Conservation (phyloP, 192 early-diverging fungal genomes). For the Linnemannia exigua region DNA sequence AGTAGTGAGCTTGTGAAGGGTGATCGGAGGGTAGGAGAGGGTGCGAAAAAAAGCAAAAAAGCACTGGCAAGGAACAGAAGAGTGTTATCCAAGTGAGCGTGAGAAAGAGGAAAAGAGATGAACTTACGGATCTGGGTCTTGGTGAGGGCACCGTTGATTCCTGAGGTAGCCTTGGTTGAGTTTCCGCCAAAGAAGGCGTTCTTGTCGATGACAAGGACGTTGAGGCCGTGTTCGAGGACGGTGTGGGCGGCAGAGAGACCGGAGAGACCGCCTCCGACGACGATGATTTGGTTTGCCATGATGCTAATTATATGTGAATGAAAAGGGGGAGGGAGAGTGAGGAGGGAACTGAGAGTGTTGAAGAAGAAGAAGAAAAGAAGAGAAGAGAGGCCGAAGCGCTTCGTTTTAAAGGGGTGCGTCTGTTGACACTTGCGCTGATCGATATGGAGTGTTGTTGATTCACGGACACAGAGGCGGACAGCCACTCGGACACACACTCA, state of each 20-base stretch:
- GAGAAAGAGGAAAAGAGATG: neutral
- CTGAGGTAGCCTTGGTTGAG: conserved; percentile 98
- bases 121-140: conserved; percentile 78
- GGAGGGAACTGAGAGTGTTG: conserved; percentile 6
- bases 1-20: neutral
- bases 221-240: conserved; percentile 85
- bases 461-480: too few species aligned
- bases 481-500: neutral
- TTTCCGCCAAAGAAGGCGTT: conserved; percentile 95
- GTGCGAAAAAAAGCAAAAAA: neutral
- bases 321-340: neutral
- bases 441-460: neutral
- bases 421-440: neutral
- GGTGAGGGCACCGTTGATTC: conserved; percentile 96
- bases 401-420: conserved; percentile 1
- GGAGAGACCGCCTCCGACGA: conserved; percentile 93
- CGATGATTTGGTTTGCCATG: conserved; percentile 73
- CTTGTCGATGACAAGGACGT: conserved; percentile 89
- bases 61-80: neutral
- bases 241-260: conserved; percentile 92
- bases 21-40: neutral
- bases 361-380: conserved; percentile 29
- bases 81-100: neutral
- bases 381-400: neutral
- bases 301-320: neutral